phyloP scores from a whole-genome alignment of 192 early-diverging fungal genomes.

The Chytriomyces confervae region DNA sequence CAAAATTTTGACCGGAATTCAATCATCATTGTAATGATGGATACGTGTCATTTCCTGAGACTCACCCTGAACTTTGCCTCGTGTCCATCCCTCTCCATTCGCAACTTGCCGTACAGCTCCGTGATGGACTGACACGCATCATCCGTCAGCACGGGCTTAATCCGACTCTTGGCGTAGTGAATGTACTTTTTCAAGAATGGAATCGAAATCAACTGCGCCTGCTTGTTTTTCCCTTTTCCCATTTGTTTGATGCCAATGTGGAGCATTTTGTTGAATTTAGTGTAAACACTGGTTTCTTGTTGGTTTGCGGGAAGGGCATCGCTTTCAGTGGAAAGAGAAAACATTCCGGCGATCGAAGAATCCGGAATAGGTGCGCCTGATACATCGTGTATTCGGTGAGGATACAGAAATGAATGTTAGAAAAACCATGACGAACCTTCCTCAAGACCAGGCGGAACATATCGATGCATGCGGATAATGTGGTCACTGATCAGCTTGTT shows the following conservation, averaged over 20 bases:
- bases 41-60: background rate
- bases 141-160: slow-evolving; percentile 80
- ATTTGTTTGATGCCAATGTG: slow-evolving; percentile 73
- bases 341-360: slow-evolving; percentile 43
- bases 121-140: slow-evolving; percentile 86
- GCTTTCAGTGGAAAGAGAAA: slow-evolving; percentile 30
- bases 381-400: background rate
- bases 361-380: slow-evolving; percentile 56
- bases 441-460: slow-evolving; percentile 81
- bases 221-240: slow-evolving; percentile 43
- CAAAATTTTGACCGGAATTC: background rate
- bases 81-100: slow-evolving; percentile 75
- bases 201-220: slow-evolving; percentile 73
- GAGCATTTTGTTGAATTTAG: slow-evolving; percentile 84
- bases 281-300: slow-evolving; percentile 74
- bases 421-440: slow-evolving; percentile 61
- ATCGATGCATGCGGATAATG: slow-evolving; percentile 93
- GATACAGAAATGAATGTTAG: background rate
- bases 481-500: slow-evolving; percentile 92
- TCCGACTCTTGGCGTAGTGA: slow-evolving; percentile 87
- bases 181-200: slow-evolving; percentile 94
- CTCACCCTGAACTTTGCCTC: slow-evolving; percentile 71
- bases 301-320: slow-evolving; percentile 34
- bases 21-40: background rate
- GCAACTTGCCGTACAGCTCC: slow-evolving; percentile 80